Evolutionary conservation across 345 rosid genomes (phyloP).

Genomic region (Citrus unshiu): DNA sequence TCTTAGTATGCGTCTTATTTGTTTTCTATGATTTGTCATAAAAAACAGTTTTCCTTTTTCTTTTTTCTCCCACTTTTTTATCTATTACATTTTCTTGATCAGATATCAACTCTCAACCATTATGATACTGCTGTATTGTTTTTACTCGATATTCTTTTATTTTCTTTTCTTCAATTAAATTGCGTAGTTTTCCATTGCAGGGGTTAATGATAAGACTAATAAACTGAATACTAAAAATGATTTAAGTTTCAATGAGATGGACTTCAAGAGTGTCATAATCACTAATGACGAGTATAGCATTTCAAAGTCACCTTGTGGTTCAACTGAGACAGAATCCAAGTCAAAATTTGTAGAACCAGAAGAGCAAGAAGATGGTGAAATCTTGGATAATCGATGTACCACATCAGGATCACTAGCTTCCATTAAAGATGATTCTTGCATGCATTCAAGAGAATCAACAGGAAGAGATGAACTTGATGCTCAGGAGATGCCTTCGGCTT

Average conservation of each 20-base stretch:
- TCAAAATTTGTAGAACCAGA: conserved; percentile 21
- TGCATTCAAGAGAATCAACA: conserved; percentile 1
- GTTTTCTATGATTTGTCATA: background rate
- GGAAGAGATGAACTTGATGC: background rate
- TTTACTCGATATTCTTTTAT: background rate
- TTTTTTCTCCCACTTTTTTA: background rate
- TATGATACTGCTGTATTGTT: background rate
- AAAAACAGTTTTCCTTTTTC: background rate
- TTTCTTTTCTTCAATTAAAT: background rate
- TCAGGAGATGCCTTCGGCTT: conserved; percentile 12
- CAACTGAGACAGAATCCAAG: conserved; percentile 22
- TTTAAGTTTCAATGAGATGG: conserved; percentile 40
- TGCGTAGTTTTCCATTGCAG: conserved; percentile 34
- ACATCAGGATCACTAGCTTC: conserved; percentile 22
- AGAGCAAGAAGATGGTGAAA: conserved; percentile 23
- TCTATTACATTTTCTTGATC: background rate
- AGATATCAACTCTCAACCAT: background rate
- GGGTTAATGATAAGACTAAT: conserved; percentile 26
- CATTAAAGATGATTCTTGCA: conserved; percentile 18
- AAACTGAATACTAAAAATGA: conserved; percentile 30
- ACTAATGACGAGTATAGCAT: conserved; percentile 51
- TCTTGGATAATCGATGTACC: conserved; percentile 11
- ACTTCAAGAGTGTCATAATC: conserved; percentile 58
- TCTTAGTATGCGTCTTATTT: background rate
- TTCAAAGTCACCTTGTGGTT: conserved; percentile 45